These are phyloP conservation scores for Alternaria sp. DNA, from an alignment of 2,329 filamentous ascomycete species.

Conservation along the genomic window DNA sequence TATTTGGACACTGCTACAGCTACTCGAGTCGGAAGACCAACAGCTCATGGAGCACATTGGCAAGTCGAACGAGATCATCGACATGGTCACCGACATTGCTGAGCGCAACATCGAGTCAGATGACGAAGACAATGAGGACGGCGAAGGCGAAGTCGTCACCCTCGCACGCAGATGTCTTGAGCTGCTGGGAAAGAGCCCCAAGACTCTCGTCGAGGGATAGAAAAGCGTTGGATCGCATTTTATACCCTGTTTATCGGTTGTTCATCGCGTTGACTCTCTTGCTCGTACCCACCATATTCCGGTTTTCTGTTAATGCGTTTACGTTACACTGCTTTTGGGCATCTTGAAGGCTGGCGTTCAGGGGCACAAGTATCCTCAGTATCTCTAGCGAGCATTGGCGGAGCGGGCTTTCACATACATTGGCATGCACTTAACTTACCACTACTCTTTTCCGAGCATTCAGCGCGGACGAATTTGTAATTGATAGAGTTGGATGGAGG, in stretches of 20 bases:
- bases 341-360: slow-evolving; percentile 39
- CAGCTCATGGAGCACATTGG: slow-evolving; percentile 87
- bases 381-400: slow-evolving; percentile 53
- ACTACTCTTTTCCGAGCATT: slow-evolving; percentile 20
- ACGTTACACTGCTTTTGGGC: slow-evolving; percentile 28
- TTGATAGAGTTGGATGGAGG: slow-evolving; percentile 30
- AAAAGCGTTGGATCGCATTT: slow-evolving; percentile 25
- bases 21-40: slow-evolving; percentile 94
- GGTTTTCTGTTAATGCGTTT: slow-evolving; percentile 37
- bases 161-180: slow-evolving; percentile 91
- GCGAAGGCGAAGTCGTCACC: slow-evolving; percentile 90
- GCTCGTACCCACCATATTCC: slow-evolving; percentile 30
- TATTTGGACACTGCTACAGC: slow-evolving; percentile 95
- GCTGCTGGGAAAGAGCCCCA: slow-evolving; percentile 79
- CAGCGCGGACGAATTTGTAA: slow-evolving; percentile 33
- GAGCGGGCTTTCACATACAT: slow-evolving; percentile 45
- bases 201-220: slow-evolving; percentile 82
- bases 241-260: slow-evolving; percentile 36
- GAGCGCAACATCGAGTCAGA: slow-evolving; percentile 89
- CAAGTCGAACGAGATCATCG: slow-evolving; percentile 88
- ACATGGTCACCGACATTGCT: slow-evolving; percentile 90
- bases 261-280: slow-evolving; percentile 25
- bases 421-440: slow-evolving; percentile 44
- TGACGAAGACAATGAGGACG: slow-evolving; percentile 85
- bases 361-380: slow-evolving; percentile 35